These are phyloP conservation scores for Pyracantha coccinea DNA, from an alignment of 331 rosid species.

Conservation along the genomic window DNA sequence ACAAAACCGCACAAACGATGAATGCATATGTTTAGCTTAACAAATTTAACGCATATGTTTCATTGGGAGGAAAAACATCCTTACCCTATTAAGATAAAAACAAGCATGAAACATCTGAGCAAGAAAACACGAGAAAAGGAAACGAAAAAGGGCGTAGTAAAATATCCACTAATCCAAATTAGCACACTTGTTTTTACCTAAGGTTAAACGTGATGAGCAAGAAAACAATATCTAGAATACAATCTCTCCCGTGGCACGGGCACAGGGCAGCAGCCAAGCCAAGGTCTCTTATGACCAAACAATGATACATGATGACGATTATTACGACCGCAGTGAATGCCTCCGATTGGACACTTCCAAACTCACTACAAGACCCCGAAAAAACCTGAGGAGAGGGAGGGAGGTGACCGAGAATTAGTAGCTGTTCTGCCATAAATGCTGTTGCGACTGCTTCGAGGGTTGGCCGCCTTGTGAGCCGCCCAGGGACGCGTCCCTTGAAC, in stretches of 20 bases:
- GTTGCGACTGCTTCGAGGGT: conserved; percentile 88
- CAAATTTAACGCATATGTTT: background rate
- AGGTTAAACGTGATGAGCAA: conserved; percentile 40
- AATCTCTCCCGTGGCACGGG: conserved; percentile 49
- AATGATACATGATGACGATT: conserved; percentile 37
- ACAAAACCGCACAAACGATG: too few relatives aligned
- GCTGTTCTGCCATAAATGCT: conserved; percentile 91
- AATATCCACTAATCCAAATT: conserved; percentile 44
- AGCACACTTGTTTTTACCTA: conserved; percentile 69
- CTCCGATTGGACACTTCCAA: conserved; percentile 56
- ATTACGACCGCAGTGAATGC: conserved; percentile 30
- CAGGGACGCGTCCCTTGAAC: conserved; percentile 65
- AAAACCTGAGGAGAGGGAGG: conserved; percentile 34
- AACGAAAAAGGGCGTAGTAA: background rate
- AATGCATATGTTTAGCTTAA: background rate
- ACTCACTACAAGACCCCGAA: conserved; percentile 55
- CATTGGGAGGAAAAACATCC: background rate
- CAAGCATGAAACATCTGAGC: background rate
- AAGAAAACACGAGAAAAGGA: background rate
- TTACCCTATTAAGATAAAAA: background rate
- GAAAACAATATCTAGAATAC: conserved; percentile 58
- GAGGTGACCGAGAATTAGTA: conserved; percentile 60
- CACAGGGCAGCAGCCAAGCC: conserved; percentile 59
- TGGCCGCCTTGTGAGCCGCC: conserved; percentile 71
- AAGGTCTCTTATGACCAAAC: conserved; percentile 61